A percentile compares a stretch with the other conserved stretches of the same genome.
Evolutionary conservation across 257 asterid genomes (phyloP).

Genomic region (Petrea volubilis): DNA sequence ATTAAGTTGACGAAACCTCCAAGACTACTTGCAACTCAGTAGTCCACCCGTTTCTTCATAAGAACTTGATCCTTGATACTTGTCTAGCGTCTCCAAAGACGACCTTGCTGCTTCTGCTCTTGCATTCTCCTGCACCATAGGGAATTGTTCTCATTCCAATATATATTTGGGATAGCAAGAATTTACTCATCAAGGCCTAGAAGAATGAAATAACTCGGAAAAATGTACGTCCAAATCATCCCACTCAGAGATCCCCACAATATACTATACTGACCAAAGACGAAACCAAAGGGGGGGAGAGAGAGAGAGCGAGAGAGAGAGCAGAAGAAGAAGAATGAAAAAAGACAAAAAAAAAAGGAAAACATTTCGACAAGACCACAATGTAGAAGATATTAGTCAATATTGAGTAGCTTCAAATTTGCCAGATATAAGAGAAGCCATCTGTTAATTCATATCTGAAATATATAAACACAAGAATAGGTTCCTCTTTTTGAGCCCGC

Average conservation of each 20-base stretch:
- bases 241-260: not conserved
- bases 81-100: slow-evolving; percentile 53
- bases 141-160: not conserved
- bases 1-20: slow-evolving; percentile 7
- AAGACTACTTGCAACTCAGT: slow-evolving; percentile 6
- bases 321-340: not conserved
- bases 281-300: no score
- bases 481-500: not conserved
- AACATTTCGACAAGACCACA: not conserved
- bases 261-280: not conserved
- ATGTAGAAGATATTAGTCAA: slow-evolving; percentile 1
- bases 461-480: not conserved
- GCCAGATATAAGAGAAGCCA: not conserved
- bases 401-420: not conserved
- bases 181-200: not conserved
- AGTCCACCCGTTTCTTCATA: slow-evolving; percentile 17
- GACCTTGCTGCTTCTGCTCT: slow-evolving; percentile 65
- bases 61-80: slow-evolving; percentile 2
- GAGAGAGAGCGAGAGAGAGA: no score
- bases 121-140: slow-evolving; percentile 61
- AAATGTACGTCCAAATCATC: not conserved
- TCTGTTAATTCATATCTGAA: not conserved
- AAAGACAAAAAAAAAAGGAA: not conserved
- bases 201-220: not conserved
- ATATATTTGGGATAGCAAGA: not conserved